Percentiles rank a stretch among this genome's conserved stretches.
Evolutionary conservation across 805 yeast genomes (phyloP).

Genomic region (Nematodospora valgi): DNA sequence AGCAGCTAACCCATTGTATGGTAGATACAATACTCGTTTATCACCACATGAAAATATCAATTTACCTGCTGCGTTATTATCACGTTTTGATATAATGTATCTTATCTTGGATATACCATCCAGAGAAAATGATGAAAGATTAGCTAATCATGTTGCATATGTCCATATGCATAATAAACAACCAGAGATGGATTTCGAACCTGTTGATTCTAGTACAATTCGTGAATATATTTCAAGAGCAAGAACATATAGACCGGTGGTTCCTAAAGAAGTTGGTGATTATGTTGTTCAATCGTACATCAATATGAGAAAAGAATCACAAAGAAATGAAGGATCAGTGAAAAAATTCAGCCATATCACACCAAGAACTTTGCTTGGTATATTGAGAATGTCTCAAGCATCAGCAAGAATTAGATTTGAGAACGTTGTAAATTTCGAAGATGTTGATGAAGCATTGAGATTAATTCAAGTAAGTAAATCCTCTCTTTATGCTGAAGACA

Average conservation of each 20-base stretch:
- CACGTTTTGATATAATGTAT: conserved; percentile 90
- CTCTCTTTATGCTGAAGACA: conserved; percentile 58
- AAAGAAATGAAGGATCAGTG: conserved; percentile 69
- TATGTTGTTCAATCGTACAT: conserved; percentile 84
- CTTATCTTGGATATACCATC: conserved; percentile 82
- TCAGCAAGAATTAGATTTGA: conserved; percentile 85
- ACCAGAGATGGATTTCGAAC: conserved; percentile 72
- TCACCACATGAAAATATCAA: conserved; percentile 95
- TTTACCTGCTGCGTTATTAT: conserved; percentile 91
- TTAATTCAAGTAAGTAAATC: conserved; percentile 83
- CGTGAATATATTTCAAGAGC: conserved; percentile 89
- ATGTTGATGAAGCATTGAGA: conserved; percentile 94
- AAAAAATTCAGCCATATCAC: conserved; percentile 88
- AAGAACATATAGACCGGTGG: conserved; percentile 77
- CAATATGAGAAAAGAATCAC: conserved; percentile 88
- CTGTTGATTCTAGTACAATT: conserved; percentile 73
- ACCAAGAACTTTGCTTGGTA: conserved; percentile 90
- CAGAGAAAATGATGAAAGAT: conserved; percentile 72
- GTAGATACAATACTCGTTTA: conserved; percentile 85
- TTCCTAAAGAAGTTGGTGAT: conserved; percentile 79
- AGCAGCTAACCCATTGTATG: conserved; percentile 97
- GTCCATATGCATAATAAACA: conserved; percentile 93
- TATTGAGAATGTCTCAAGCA: conserved; percentile 91
- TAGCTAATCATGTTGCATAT: conserved; percentile 91
- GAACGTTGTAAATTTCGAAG: conserved; percentile 64